These are phyloP conservation scores for Moricandia moricandioides DNA, from an alignment of 345 rosid species.

Conservation along the genomic window DNA sequence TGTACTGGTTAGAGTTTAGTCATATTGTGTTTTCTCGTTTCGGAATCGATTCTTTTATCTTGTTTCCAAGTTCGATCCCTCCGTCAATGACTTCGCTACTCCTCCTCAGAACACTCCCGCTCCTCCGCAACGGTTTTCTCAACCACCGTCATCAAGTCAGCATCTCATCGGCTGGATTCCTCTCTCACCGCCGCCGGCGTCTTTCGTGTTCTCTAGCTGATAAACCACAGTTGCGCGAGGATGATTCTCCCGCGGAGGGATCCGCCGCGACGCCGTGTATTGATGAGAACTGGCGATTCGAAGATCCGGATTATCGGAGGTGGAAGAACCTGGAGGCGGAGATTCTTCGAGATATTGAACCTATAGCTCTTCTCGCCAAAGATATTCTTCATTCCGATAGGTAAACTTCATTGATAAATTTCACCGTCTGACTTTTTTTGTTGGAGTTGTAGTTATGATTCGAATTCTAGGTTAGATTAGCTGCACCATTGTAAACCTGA, in stretches of 20 bases:
- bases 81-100: slow-evolving; percentile 41
- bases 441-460: slow-evolving; percentile 1
- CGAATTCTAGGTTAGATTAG: not conserved
- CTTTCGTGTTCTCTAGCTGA: not conserved
- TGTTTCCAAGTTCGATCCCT: slow-evolving; percentile 7
- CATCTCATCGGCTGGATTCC: slow-evolving; percentile 25
- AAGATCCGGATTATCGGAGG: slow-evolving; percentile 66
- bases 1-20: slow-evolving; percentile 39
- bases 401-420: slow-evolving; percentile 32
- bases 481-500: not conserved
- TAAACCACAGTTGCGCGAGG: slow-evolving; percentile 38
- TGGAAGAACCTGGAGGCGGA: slow-evolving; percentile 74
- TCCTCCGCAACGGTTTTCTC: slow-evolving; percentile 40
- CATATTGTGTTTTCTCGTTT: too few species aligned
- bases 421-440: not conserved
- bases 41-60: slow-evolving; percentile 38
- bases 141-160: slow-evolving; percentile 35
- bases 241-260: slow-evolving; percentile 38
- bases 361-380: slow-evolving; percentile 53
- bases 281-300: slow-evolving; percentile 45
- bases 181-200: slow-evolving; percentile 34
- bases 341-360: slow-evolving; percentile 61
- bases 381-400: slow-evolving; percentile 74
- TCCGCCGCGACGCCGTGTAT: slow-evolving; percentile 34
- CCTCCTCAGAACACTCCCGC: slow-evolving; percentile 60